These are phyloP conservation scores for Ogataea nitratoaversa DNA, from an alignment of 805 yeast genomes.

Conservation along the genomic window DNA sequence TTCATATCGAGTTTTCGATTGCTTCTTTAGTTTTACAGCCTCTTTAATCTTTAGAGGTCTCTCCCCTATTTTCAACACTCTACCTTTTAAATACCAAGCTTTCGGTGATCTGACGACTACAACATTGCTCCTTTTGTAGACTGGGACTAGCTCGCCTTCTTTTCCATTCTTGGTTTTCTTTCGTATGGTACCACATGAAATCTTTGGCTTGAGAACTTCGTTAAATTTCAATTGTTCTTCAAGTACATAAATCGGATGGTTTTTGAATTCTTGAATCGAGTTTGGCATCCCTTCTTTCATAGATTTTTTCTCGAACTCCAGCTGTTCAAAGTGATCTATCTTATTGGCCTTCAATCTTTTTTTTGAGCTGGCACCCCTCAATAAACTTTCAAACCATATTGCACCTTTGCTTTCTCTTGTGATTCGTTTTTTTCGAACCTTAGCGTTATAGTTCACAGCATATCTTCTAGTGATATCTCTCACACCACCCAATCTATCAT, in stretches of 20 bases:
- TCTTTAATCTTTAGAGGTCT: conserved; percentile 53
- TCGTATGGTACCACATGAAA: conserved; percentile 68
- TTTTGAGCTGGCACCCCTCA: conserved; percentile 31
- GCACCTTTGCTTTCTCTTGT: conserved; percentile 53
- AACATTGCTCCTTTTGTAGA: conserved; percentile 67
- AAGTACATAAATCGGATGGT: conserved; percentile 82
- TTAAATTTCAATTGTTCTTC: conserved; percentile 69
- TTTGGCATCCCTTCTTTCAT: conserved; percentile 84
- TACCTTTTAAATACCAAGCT: conserved; percentile 83
- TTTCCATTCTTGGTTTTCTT: conserved; percentile 36
- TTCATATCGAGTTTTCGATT: conserved; percentile 17
- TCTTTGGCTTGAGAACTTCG: conserved; percentile 67
- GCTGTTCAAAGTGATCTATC: conserved; percentile 52
- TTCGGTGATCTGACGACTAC: conserved; percentile 63
- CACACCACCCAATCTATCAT: conserved; percentile 57
- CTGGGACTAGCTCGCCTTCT: conserved; percentile 45
- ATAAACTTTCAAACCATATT: conserved; percentile 55
- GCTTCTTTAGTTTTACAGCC: conserved; percentile 14
- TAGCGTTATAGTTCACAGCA: conserved; percentile 64
- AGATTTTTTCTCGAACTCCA: conserved; percentile 58
- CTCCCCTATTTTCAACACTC: conserved; percentile 67
- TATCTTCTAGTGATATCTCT: conserved; percentile 86
- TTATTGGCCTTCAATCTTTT: conserved; percentile 22
- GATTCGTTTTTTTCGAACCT: conserved; percentile 69
- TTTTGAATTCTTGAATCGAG: conserved; percentile 73